Base-by-base conservation (phyloP, 192 early-diverging fungal genomes). In the Dimargaris cristalligena region DNA sequence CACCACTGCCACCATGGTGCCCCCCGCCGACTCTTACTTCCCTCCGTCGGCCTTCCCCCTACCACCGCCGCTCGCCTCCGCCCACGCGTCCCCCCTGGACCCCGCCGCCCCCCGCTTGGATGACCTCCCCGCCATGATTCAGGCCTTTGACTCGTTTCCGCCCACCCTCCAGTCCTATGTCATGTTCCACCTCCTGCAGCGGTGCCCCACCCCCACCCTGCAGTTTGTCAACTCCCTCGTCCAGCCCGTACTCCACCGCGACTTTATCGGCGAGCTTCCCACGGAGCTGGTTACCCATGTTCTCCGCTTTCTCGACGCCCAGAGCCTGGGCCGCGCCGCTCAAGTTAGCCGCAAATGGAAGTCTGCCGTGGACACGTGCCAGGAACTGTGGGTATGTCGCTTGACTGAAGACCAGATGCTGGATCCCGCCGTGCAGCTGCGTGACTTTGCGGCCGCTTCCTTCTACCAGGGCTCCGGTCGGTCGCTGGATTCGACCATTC, bases 141-240 rank as follows among this genome's bases (percentile, higher is more conserved):
- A 73, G 14, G 83, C 88, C 10, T 98, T 86, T 74, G 90, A 92
- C 71, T 71, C 76, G 22, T 70, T 92, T 25, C 83, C 93, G 0
- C 52, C 77, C 0, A 70, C 73, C 31, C 71, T 91, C 67, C 87
- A 96, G 70, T 81, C 85, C 10, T 96, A 92, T 52, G 70, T 94
- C 60, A 78, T 97, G 35, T 84, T 90, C 62, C 86, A 97, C 60
- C 70, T 99, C 20, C 76, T 99, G 34, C 80, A 85, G 25, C 80
- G 90, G 20, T 91, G 82, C 23, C 80, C 87, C 9, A 79, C 84
- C 2, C 73, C 83, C 2, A 84, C 86, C 2, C 78, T 99, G 57
- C 91, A 96, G 71, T 91, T 91, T 73, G 84, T 92, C n/a, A 83
- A 84, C 54, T 81, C 85, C 31, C 71, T 91, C n/a, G 82, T 99